Evolutionary conservation across 495 filamentous ascomycete species (phyloP), one percentile per base, ranked within the genome.

Genomic region (Penicillium mononematosum): DNA sequence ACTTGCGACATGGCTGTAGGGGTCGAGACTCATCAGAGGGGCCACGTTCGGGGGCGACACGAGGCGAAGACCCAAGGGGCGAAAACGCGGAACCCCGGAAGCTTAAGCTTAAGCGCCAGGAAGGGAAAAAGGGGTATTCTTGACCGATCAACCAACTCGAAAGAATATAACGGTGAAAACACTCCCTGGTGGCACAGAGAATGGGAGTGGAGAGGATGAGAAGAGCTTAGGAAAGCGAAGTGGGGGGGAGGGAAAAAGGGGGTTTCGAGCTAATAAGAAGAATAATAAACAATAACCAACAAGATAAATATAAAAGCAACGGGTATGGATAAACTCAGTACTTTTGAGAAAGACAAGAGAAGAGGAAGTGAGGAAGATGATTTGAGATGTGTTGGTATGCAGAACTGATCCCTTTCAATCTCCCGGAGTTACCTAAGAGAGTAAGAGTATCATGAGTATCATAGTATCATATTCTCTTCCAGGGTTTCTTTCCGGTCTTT

Each of bases 1-100:
- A 58, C 54, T 60, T 74, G 75, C 65, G 71, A 75, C 74, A 78
- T 78, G 65, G 63, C 67, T 72, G 34, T 58, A 61, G 50, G 46
- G 50, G 59, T 68, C 53, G 60, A 58, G 38, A 50, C 29, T 58
- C 70, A 68, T 67, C 64, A 59, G 70, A 66, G 64, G 59, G 61
- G 63, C 61, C 62, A 55, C 50, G 50, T 47, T 55, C 55, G 55
- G 50, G 59, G 62, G 25, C 36, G 32, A 56, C 50, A 55, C 45
- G 54, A 64, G 56, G 53, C 46, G 59, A 66, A 51, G 55, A 50
- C 32, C 58, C 52, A 53, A 8, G 56, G 38, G 55, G 56, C 55
- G 53, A 57, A 43, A 55, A 45, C 53, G 63, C 58, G 66, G 66
- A 55, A 59, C 60, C 58, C 34, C 62, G 59, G 50, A 55, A 68